Base-by-base conservation (phyloP, 108 stramenopile genomes). In the Fragilaria crotonensis region DNA sequence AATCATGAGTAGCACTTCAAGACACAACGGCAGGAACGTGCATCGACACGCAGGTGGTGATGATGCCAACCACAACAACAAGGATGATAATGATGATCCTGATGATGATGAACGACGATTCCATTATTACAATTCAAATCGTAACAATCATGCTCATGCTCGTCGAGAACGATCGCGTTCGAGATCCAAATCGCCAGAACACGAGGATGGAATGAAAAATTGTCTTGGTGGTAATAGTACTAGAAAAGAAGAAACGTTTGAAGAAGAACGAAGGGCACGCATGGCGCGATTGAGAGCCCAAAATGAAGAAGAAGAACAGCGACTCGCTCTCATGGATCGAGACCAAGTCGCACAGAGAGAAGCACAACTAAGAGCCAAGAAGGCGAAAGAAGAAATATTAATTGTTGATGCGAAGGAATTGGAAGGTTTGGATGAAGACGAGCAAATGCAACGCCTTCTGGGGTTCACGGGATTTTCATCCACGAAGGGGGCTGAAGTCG, bases 391-490 rank as follows among this genome's bases (percentile, higher is more conserved):
- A 56, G 36, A 48, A 30, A 70, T 81, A 28, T 50, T 78, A 45
- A 32, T 72, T 26, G 75, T 80, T 5, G 25, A 79, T 52, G 59
- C 64, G 11, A 78, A 80, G 31, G 83, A 81, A 58, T 41, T 78
- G 19, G 76, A 84, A 48, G 78, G 68, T 14, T 23, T 77, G 57
- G 81, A 73, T 22, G 91, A 93, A 63, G 85, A 90, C 64, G 78
- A 87, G 57, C 85, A 91, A 63, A 96, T 98, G 94, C 54, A 56
- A 67, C 63, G 62, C 51, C 45, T 97, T 27, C 63, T 97, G 74
- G 98, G 98, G 18, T 89, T 99, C 67, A 36, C 64, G 1, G 91
- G 94, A 3, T 99, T 99, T 83, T 94, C 78, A 32, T 76, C 78
- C 19, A 97, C 96, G 25, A 96, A 96, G 72, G 96, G 87, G 36